Evolutionary conservation across 495 filamentous ascomycete species (phyloP), one percentile per base, ranked within the genome.

Genomic region (Chaetomium tenue): DNA sequence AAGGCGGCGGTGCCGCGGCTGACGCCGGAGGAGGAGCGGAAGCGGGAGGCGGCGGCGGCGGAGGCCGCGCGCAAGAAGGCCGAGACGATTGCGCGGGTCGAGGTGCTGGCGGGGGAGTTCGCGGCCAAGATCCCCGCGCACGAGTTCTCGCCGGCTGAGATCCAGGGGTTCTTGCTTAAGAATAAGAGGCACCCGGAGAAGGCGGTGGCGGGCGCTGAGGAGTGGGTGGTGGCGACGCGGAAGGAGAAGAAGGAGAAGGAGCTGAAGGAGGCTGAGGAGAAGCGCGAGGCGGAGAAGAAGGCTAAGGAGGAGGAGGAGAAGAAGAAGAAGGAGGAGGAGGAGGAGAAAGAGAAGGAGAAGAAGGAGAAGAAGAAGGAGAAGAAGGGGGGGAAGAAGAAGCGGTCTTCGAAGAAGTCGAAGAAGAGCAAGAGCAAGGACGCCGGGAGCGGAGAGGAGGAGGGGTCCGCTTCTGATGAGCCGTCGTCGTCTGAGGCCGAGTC

Each of bases 81-180:
- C 2, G 76, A 72, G 52, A 75, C 76, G 30, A 70, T 77, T 15
- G 69, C 66, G 15, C 63, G 55, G 16, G 71, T 81, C 22, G 67
- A 71, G 5, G 62, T 37, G n/a, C 65, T 83, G 8, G 76, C 89
- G 0, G 69, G 70, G 2, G 70, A 83, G 51, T 93, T 96, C 71
- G 84, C 89, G 0, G 68, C 74, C 11, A 70, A 75, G 46, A 74
- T 96, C 15, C 91, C 91, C 0, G 79, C 78, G 22, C 78, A 80
- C 25, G 84, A 84, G 64, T 89, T 92, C 67, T 86, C 83, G 20
- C 88, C 90, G 0, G 90, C 90, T 13, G 90, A 92, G 77, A 84
- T 93, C 40, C 90, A 93, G 74, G 89, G 89, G 5, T 89, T 85
- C 68, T 78, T 92, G 26, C 76, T 92, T 51, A 86, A 84, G 71